phyloP scores from a whole-genome alignment of 2,329 filamentous ascomycete genomes.

The Aureobasidium melanogenum region DNA sequence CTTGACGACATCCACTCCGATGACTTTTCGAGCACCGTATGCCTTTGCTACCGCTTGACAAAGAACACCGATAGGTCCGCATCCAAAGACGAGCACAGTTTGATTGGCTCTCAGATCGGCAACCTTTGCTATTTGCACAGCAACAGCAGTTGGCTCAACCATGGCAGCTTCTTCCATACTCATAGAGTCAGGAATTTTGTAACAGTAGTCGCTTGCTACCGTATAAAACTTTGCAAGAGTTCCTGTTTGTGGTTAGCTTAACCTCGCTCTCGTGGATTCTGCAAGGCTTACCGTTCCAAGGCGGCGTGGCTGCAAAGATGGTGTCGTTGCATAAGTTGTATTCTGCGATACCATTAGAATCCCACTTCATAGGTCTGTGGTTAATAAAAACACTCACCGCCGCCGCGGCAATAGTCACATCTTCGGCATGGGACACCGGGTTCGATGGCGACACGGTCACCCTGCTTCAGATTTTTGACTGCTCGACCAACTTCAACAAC shows the following conservation, averaged over 20 bases:
- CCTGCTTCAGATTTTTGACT: conserved; percentile 36
- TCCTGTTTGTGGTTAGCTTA: conserved; percentile 21
- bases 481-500: conserved; percentile 33
- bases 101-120: conserved; percentile 35
- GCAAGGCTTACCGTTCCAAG: conserved; percentile 52
- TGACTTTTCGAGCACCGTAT: conserved; percentile 75
- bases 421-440: conserved; percentile 38
- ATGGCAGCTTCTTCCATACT: conserved; percentile 44
- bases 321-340: conserved; percentile 72
- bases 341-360: conserved; percentile 44
- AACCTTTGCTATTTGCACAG: conserved; percentile 37
- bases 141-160: conserved; percentile 45
- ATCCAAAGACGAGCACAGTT: conserved; percentile 40
- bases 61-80: conserved; percentile 63
- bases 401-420: conserved; percentile 34
- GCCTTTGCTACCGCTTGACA: conserved; percentile 78
- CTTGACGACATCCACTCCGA: conserved; percentile 81
- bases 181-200: conserved; percentile 37
- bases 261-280: background rate
- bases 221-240: conserved; percentile 44
- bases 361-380: too few relatives aligned
- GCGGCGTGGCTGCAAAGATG: conserved; percentile 43
- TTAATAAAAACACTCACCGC: conserved; percentile 32
- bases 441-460: conserved; percentile 42
- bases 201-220: conserved; percentile 40